Conservation (phyloP, 225 moss, liverwort and hornwort species). For the Straminergon stramineum region DNA sequence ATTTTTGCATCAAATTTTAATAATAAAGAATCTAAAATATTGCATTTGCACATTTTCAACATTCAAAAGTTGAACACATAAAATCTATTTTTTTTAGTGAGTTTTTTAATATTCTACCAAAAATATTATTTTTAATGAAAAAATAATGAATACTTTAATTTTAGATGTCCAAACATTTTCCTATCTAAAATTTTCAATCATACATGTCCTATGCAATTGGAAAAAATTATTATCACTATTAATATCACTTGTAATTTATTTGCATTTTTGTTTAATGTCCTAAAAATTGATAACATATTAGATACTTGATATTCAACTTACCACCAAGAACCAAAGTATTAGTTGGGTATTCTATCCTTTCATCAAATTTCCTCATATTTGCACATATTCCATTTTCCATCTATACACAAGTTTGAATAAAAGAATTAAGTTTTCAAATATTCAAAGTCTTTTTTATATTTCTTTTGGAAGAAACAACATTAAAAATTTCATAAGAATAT, state of each 20-base stretch:
- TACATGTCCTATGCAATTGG: too few relatives aligned
- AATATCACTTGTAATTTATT: background rate
- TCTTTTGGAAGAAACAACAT: background rate
- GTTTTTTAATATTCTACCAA: background rate
- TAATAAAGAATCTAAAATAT: background rate
- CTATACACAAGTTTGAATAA: background rate
- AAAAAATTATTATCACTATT: background rate
- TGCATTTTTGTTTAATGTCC: background rate
- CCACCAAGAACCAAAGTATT: background rate
- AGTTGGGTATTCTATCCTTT: background rate
- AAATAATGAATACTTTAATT: too few relatives aligned
- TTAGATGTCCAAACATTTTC: background rate
- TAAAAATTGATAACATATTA: too few relatives aligned
- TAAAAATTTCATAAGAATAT: too few relatives aligned
- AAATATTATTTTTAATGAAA: background rate
- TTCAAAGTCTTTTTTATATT: background rate
- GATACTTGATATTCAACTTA: background rate
- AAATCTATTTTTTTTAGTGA: background rate
- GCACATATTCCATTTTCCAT: slow-evolving; percentile 6
- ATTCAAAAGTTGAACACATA: background rate
- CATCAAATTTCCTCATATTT: slow-evolving; percentile 5
- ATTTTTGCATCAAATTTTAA: background rate
- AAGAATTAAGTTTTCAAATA: too few relatives aligned
- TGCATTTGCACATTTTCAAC: fast-evolving
- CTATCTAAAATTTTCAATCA: background rate